Percentiles rank a stretch among this genome's conserved stretches.
Conservation (phyloP, 2,329 filamentous ascomycete species). For the Drechslera avenae region DNA sequence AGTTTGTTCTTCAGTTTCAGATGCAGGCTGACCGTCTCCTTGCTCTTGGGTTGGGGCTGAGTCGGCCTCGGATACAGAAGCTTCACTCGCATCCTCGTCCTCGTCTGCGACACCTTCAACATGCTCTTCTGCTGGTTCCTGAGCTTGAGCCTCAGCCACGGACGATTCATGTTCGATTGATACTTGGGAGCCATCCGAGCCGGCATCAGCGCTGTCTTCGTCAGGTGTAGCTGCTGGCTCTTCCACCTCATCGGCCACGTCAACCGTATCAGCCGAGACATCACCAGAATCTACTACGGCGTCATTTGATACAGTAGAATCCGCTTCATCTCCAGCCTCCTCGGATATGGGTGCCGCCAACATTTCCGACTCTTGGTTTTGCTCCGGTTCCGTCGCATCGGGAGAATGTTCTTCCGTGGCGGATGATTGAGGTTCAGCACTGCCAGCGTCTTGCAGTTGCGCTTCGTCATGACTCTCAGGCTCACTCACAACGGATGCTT, state of each 20-base stretch:
- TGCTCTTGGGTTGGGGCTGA: not conserved
- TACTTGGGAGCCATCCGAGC: not conserved
- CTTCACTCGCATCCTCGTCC: not conserved
- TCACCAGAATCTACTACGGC: not conserved
- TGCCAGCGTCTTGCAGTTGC: not conserved
- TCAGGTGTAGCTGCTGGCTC: not conserved
- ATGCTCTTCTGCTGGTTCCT: not conserved
- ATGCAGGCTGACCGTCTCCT: not conserved
- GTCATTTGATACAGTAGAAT: not conserved
- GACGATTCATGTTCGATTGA: not conserved
- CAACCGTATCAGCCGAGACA: not conserved
- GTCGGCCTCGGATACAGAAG: not conserved
- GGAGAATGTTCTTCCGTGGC: constrained; percentile 1
- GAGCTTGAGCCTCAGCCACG: not conserved
- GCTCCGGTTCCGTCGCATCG: not conserved
- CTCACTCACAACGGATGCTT: not conserved
- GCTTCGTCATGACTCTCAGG: constrained; percentile 2
- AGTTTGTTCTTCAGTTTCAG: not conserved
- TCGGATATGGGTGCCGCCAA: constrained; percentile 1
- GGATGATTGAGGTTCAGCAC: not conserved
- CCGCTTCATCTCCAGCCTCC: not conserved
- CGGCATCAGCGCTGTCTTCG: not conserved
- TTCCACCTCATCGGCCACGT: not conserved
- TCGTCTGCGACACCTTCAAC: constrained; percentile 5
- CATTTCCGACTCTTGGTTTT: constrained; percentile 4